Evolutionary conservation across 116 monocot genomes (phyloP).

Genomic region (Zostera marina): DNA sequence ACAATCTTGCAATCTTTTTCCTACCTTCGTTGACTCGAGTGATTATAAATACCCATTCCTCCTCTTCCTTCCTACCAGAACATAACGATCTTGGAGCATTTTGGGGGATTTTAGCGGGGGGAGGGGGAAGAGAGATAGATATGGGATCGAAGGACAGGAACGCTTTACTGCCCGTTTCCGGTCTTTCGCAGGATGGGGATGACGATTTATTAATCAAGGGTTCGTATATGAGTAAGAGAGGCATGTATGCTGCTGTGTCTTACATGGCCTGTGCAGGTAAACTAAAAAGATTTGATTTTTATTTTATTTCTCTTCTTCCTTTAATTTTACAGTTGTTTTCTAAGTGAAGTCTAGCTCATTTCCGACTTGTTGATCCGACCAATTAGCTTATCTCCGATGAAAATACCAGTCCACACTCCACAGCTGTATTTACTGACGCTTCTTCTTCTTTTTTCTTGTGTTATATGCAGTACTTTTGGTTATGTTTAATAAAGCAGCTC

Average conservation of each 20-base stretch:
- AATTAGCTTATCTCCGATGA: not conserved
- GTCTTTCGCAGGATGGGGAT: constrained; percentile 28
- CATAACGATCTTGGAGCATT: not conserved
- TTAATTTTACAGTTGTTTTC: too few species aligned
- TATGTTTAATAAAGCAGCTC: constrained; percentile 92
- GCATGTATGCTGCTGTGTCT: constrained; percentile 72
- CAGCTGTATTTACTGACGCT: not conserved
- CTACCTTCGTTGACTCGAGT: too few species aligned
- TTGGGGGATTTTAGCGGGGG: not conserved
- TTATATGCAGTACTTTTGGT: constrained; percentile 66
- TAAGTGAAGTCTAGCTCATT: too few species aligned
- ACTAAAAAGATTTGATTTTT: not conserved
- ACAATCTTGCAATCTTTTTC: too few species aligned
- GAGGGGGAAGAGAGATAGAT: not conserved
- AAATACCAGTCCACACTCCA: not conserved
- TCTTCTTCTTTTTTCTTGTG: not conserved
- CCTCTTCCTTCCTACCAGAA: not conserved
- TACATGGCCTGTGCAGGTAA: constrained; percentile 92
- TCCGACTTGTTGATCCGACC: too few species aligned
- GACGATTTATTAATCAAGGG: constrained; percentile 59
- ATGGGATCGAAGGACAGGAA: constrained; percentile 10
- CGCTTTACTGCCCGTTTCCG: constrained; percentile 43
- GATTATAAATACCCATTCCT: too few species aligned
- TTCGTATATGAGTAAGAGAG: constrained; percentile 74
- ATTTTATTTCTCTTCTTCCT: not conserved